Evolutionary conservation across 31 red algal species (phyloP), one percentile per base, ranked within the genome.

Genomic region (Endocladia muricata): DNA sequence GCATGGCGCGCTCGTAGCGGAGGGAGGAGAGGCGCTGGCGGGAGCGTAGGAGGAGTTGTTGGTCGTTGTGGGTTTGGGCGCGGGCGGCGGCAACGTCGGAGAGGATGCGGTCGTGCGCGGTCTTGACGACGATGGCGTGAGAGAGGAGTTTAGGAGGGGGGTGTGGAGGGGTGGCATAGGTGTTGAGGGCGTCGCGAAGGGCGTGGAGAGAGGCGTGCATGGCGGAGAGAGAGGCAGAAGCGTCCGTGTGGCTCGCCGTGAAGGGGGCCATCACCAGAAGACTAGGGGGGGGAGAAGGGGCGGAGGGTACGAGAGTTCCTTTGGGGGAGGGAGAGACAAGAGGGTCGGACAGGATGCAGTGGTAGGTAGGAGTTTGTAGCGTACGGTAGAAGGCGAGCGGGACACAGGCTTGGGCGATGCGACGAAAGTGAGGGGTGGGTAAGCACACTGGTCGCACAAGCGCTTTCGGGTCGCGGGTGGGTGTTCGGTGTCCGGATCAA

Each of bases 1-100:
- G 66, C 61, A 78, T 69, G 31, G 62, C 43, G 41, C 43, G 73
- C 61, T 87, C 83, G 54, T 87, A 87, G 36, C 34, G 51, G 5
- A 87, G 66, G 41, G 44, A 64, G 3, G 61, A 49, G 52, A 70
- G 41, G 37, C 56, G 62, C 61, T 56, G 72, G 19, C 83, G 73
- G 1, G 74, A 42, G 8, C 40, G 41, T 7, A 78, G n/a, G 38
- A 87, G 61, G 4, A 44, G 51, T 37, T 61, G 63, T 42, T 71
- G 61, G 13, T 87, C 83, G 47, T n/a, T 61, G 4, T 41, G 60
- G 1, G 51, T 61, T 23, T 78, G 26, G 29, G 56, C 43, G 1
- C 72, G 83, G 2, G 64, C 40, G 32, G 72, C 26, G 5, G 77
- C 74, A 28, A 78, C 73, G 21, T 72, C 9, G 35, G 44, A 41